A percentile compares a stretch with the other conserved stretches of the same genome.
Conservation (phyloP, 352 stramenopile genomes). For the Saprolegnia parasitica region DNA sequence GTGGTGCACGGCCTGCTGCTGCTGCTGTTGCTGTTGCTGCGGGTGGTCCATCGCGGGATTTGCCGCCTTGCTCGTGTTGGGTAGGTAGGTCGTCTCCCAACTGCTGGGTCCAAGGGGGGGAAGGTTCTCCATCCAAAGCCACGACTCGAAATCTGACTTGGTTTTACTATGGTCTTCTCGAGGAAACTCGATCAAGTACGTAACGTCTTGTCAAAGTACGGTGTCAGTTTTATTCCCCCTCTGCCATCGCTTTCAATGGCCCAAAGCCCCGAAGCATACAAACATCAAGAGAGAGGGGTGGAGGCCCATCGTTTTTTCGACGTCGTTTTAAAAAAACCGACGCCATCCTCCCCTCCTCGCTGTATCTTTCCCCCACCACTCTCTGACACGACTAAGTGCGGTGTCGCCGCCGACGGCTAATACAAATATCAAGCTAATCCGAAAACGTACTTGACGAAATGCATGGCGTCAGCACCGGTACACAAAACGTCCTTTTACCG, state of each 20-base stretch:
- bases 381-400: neutral
- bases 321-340: neutral
- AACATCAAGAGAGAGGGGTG: neutral
- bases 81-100: slow-evolving; percentile 20
- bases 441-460: neutral
- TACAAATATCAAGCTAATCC: neutral
- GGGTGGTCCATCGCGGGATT: neutral
- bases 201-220: neutral
- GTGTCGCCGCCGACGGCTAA: neutral
- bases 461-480: too few relatives aligned
- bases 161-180: slow-evolving; percentile 9
- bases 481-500: too few relatives aligned
- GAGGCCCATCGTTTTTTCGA: neutral
- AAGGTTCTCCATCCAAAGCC: slow-evolving; percentile 19
- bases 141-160: slow-evolving; percentile 15
- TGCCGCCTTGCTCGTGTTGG: slow-evolving; percentile 2
- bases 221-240: slow-evolving; percentile 3
- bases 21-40: slow-evolving; percentile 9
- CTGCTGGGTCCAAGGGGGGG: slow-evolving; percentile 12
- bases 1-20: neutral
- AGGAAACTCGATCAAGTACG: neutral
- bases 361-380: neutral
- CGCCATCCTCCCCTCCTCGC: neutral
- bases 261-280: neutral
- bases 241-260: neutral